Evolutionary conservation across 805 yeast species (phyloP), one percentile per base, ranked within the genome.

Genomic region (Babjeviella inositovora): DNA sequence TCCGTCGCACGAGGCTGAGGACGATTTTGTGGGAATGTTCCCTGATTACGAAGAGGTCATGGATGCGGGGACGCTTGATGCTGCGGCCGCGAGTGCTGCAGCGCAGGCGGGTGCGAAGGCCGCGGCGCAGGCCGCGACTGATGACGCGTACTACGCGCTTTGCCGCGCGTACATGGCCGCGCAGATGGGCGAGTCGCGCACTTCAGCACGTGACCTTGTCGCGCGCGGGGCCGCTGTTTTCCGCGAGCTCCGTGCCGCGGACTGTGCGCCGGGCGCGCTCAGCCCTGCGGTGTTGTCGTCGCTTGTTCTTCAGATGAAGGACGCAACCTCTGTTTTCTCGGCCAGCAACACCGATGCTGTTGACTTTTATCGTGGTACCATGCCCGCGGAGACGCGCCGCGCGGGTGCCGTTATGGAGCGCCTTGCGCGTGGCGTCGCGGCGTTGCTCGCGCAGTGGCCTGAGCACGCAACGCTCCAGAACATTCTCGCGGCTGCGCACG

Each of bases 391-490:
- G 37, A 62, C 76, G 3, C 62, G 59, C 26, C 50, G 43, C 18
- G 80, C 93, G 2, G 63, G 71, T 20, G 38, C 35, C 2, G 38
- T 74, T 1, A 48, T 69, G 7, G 48, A 53, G 15, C 50, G 40
- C 5, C 38, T 73, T 4, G 51, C 57, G 37, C 46, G 53, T 3
- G 41, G 65, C 2, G 67, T 70, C 4, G 32, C 42, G 6, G 49
- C 47, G 4, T 43, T 81, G 8, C 43, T 75, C 8, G 47, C 46
- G 13, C 68, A 71, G 38, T 90, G 95, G 94, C 96, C 97, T 1
- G 98, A 92, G 37, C 94, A 92, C 53, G 90, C 90, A 0, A 82
- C 93, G 0, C 49, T 90, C 23, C 72, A 62, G 27, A 81, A 75
- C 11, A 57, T 87, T 22, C 43, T 53, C 18, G 52, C 73, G 29